Evolutionary conservation across 2,329 filamentous ascomycete species (phyloP).

Genomic region (Fusarium chaquense): DNA sequence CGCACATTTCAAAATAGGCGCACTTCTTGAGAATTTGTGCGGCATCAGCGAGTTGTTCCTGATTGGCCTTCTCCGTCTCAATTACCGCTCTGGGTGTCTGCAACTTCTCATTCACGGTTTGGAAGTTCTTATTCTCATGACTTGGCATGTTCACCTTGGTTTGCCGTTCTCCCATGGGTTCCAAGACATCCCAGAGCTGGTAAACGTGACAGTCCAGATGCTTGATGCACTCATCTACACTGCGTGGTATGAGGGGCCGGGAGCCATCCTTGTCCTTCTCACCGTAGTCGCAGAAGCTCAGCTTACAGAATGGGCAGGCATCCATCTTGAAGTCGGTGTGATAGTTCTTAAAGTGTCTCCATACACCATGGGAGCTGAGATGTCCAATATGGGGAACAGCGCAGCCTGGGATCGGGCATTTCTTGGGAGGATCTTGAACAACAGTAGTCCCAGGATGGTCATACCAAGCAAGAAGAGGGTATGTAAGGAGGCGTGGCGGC

Average conservation of each 20-base stretch:
- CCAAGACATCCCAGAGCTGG: slow-evolving; percentile 32
- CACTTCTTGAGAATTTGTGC: slow-evolving; percentile 6
- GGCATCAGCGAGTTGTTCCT: no score
- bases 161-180: background rate
- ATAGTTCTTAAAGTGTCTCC: slow-evolving; percentile 20
- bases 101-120: background rate
- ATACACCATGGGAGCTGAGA: slow-evolving; percentile 20
- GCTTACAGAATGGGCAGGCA: slow-evolving; percentile 35
- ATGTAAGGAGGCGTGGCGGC: slow-evolving; percentile 24
- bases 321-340: background rate
- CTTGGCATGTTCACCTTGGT: background rate
- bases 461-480: slow-evolving; percentile 32
- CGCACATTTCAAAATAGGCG: slow-evolving; percentile 30
- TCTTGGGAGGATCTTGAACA: slow-evolving; percentile 17
- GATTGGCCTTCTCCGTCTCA: background rate
- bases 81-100: background rate
- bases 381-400: background rate
- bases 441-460: slow-evolving; percentile 11
- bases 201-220: slow-evolving; percentile 44
- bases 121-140: background rate
- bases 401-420: slow-evolving; percentile 19
- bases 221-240: slow-evolving; percentile 18
- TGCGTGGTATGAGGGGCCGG: background rate
- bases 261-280: background rate
- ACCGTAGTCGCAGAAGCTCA: slow-evolving; percentile 2